phyloP scores from a whole-genome alignment of 2,329 filamentous ascomycete genomes.

The Plenodomus lindquistii region DNA sequence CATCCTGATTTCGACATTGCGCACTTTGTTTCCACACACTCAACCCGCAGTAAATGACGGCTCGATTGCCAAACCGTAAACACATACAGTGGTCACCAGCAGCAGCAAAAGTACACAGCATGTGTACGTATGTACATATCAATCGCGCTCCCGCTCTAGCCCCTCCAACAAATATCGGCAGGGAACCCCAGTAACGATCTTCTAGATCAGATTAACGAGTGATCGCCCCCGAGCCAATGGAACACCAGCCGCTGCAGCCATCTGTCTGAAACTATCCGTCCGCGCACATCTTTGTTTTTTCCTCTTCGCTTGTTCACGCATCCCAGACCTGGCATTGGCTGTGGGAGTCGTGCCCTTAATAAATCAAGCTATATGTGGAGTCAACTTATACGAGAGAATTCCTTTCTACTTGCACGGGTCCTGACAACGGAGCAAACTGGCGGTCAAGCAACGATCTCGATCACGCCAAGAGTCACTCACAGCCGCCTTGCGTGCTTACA shows the following conservation, averaged over 20 bases:
- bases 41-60: no score
- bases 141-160: constrained; percentile 11
- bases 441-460: not conserved
- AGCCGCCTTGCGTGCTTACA: not conserved
- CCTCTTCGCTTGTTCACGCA: constrained; percentile 14
- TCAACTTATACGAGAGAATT: constrained; percentile 9
- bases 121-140: constrained; percentile 2
- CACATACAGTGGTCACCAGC: not conserved
- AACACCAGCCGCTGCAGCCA: constrained; percentile 14
- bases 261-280: constrained; percentile 34
- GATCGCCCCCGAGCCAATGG: constrained; percentile 36
- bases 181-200: constrained; percentile 34
- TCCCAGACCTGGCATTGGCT: constrained; percentile 17
- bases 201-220: constrained; percentile 43
- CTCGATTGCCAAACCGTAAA: constrained; percentile 6
- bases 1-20: constrained; percentile 11
- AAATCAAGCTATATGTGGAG: constrained; percentile 8
- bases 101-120: not conserved
- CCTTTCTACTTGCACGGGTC: not conserved
- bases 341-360: constrained; percentile 14
- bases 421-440: not conserved
- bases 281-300: constrained; percentile 22
- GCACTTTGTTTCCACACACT: no score
- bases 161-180: constrained; percentile 10
- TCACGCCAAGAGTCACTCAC: not conserved